Conservation (phyloP, 73 alveolate genomes). For the Stentor coeruleus region DNA sequence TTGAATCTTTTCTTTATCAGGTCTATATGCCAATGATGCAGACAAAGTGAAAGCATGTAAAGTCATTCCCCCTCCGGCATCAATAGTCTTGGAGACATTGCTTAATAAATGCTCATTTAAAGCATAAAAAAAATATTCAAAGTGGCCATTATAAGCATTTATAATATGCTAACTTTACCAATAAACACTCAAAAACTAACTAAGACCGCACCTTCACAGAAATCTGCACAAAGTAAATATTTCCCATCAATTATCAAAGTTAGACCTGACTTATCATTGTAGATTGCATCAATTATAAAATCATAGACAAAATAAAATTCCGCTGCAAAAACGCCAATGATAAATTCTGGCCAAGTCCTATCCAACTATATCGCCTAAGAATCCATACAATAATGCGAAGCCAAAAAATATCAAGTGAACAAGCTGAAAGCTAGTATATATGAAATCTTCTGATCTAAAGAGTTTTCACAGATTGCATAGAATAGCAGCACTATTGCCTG, state of each 20-base stretch:
- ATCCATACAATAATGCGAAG: slow-evolving; percentile 73
- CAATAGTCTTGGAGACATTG: slow-evolving; percentile 38
- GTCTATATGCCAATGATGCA: slow-evolving; percentile 41
- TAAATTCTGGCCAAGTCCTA: slow-evolving; percentile 54
- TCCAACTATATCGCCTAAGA: slow-evolving; percentile 50
- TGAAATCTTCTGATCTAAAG: no score
- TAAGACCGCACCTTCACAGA: slow-evolving; percentile 68
- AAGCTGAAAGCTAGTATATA: slow-evolving; percentile 68
- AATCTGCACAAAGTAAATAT: slow-evolving; percentile 52
- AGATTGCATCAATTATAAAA: slow-evolving; percentile 48
- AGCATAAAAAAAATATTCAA: slow-evolving; percentile 55
- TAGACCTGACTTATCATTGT: slow-evolving; percentile 35
- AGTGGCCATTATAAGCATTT: slow-evolving; percentile 52
- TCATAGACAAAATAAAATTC: slow-evolving; percentile 36
- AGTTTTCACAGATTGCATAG: no score
- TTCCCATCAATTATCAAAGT: slow-evolving; percentile 39
- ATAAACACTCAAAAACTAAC: slow-evolving; percentile 75
- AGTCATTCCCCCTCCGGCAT: slow-evolving; percentile 81
- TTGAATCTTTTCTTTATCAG: slow-evolving; percentile 43
- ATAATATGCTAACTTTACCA: slow-evolving; percentile 64
- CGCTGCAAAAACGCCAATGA: slow-evolving; percentile 53
- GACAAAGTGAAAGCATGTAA: slow-evolving; percentile 68
- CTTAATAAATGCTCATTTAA: slow-evolving; percentile 56
- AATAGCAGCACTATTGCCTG: no score
- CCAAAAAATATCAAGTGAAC: slow-evolving; percentile 81